Evolutionary conservation across 2,329 filamentous ascomycete genomes (phyloP), one percentile per base, ranked within the genome.

Genomic region (Anthostomella pinea): DNA sequence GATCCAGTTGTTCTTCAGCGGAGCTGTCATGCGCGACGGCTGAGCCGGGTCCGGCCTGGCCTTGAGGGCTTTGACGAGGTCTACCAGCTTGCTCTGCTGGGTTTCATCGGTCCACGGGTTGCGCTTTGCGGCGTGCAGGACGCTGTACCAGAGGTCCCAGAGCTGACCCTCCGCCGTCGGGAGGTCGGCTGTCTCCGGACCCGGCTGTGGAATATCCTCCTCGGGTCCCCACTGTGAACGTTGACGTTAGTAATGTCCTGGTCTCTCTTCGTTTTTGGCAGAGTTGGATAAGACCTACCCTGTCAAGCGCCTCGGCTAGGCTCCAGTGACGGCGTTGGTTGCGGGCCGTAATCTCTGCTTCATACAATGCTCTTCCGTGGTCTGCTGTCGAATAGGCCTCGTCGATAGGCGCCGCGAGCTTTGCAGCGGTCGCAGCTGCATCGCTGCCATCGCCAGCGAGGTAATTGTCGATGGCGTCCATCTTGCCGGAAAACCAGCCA

Each of bases 111-210:
- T 20, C 45, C 43, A 51, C 1, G 41, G 37, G 19, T 45, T 45
- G 18, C 41, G 41, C 36, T 42, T 49, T 5, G 48, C 33, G 4
- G 48, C 39, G 34, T 49, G 48, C 3, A 51, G 28, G n/a, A 52
- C 21, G 9, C 38, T 25, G 36, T 39, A 48, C 34, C 44, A 51
- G 6, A 52, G 39, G 5, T 30, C 26, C 49, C 45, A 51, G 10
- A 52, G 46, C 18, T 39, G 33, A 13, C 24, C 24, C 25, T 52
- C 49, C 4, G 38, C 20, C 1, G 15, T 29, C 0, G 18, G 27
- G 5, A 23, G 17, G 8, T 32, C 28, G 22, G 10, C 15, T 6
- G 32, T 13, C 5, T 36, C 32, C 8, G 31, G 28, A 11, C 9
- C 10, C 5, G 43, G 43, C 20, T 25, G 9, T 4, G 39, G 33